These are phyloP conservation scores for Mixia osmundae DNA, from an alignment of 1,284 basidiomycete genomes.

Conservation along the genomic window DNA sequence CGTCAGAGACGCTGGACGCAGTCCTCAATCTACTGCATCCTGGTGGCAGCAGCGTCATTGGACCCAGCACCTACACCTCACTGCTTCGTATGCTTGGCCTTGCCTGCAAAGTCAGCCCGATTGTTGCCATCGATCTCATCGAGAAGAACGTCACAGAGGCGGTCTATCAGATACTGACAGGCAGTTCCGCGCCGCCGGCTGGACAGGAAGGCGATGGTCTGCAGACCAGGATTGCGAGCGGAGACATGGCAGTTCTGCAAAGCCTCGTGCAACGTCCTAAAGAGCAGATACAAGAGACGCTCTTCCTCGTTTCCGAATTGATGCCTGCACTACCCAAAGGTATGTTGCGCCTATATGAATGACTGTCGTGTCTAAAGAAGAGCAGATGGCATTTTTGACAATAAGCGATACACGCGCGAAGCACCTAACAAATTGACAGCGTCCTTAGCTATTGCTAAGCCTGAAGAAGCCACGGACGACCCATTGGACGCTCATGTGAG, in stretches of 20 bases:
- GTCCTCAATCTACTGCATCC: conserved; percentile 66
- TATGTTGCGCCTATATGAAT: conserved; percentile 19
- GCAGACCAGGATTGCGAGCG: conserved; percentile 12
- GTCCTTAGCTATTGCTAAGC: background rate
- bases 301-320: conserved; percentile 64
- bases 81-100: conserved; percentile 67
- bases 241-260: conserved; percentile 89
- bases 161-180: conserved; percentile 75
- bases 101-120: conserved; percentile 59
- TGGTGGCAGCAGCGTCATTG: conserved; percentile 59
- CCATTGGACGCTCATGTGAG: too few species aligned
- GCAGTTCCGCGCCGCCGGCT: conserved; percentile 44
- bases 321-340: conserved; percentile 77
- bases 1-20: conserved; percentile 54
- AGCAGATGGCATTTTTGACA: conserved; percentile 75
- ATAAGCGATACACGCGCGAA: conserved; percentile 61
- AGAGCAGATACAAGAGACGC: conserved; percentile 79
- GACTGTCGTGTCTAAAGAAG: background rate
- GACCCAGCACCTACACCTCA: conserved; percentile 61
- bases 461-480: too few species aligned
- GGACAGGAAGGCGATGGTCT: conserved; percentile 15
- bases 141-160: conserved; percentile 78
- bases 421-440: too few species aligned
- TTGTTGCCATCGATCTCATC: conserved; percentile 56
- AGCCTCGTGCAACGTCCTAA: conserved; percentile 88